Evolutionary conservation across 495 filamentous ascomycete genomes (phyloP), one percentile per base, ranked within the genome.

Genomic region (Extremus antarcticus): DNA sequence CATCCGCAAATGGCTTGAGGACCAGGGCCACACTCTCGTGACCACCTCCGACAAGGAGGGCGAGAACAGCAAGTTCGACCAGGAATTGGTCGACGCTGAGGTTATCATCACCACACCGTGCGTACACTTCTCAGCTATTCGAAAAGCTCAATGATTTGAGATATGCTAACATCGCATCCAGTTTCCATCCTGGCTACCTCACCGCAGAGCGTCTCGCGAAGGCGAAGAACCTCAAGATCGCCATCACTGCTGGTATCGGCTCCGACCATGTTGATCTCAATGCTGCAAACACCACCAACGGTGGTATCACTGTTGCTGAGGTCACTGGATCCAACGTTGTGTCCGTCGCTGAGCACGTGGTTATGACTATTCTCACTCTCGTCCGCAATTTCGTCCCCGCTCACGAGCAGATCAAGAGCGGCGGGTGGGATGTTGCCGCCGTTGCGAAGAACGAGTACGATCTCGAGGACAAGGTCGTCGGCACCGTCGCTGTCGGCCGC

Each of bases 51-150:
- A 95, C 76, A 98, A 98, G 78, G 92, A 94, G 60, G 87, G 91
- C 55, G 84, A 87, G 74, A 80, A 87, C 80, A 96, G 91, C 50
- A 85, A 74, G 57, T 96, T 98, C 68, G 92, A 98, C 73, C 78
- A 88, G 74, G 87, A 98, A 73, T 78, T 98, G 22, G 90, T 91
- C 47, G 92, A 98, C 68, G 88, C 92, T 55, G 92, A 98, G 70
- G 80, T 98, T 69, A 96, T 98, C 79, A 96, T 98, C 74, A 98
- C 92, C 61, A 98, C 92, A 49, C 92, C 91, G 88, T 95, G 76
- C 64, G 87, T 38, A 7, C 25, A 24, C 35, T 51, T 17, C 25
- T 16, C 25, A 13, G 9, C 51, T 43, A n/a, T n/a, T 22, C 7
- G 17, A n/a, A 17, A 22, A 19, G 43, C 29, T 35, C 29, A 35